Evolutionary conservation across 169 alveolate genomes (phyloP).

Genomic region (Neospora caninum): DNA sequence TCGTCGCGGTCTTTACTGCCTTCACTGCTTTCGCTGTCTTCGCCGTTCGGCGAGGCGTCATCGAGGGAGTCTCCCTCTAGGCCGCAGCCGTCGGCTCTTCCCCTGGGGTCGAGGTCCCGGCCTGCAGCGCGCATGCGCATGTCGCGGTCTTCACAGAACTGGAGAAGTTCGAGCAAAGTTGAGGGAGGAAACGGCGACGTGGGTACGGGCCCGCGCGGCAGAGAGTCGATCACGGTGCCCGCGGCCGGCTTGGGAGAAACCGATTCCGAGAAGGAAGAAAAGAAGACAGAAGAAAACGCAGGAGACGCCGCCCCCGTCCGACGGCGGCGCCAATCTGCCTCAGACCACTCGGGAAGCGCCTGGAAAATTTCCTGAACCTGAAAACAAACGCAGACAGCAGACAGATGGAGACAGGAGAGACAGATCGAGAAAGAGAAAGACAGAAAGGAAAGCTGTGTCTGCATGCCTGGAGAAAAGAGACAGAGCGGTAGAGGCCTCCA

Average conservation of each 20-base stretch:
- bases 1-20: too few species aligned
- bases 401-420: too few species aligned
- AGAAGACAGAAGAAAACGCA: background rate
- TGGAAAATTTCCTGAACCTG: conserved; percentile 38
- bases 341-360: conserved; percentile 52
- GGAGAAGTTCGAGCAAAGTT: background rate
- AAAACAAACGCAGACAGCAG: too few species aligned
- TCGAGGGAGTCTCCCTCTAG: too few species aligned
- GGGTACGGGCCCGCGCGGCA: background rate
- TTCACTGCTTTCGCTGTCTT: too few species aligned
- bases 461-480: too few species aligned
- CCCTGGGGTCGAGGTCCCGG: conserved; percentile 6
- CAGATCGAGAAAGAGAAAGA: too few species aligned
- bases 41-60: too few species aligned
- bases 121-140: background rate
- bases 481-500: too few species aligned
- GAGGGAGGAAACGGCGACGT: background rate
- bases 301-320: conserved; percentile 22
- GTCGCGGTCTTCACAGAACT: conserved; percentile 2
- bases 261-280: conserved; percentile 30
- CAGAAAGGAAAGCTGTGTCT: too few species aligned
- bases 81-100: too few species aligned
- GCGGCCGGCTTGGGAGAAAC: background rate
- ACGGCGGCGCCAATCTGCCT: conserved; percentile 41
- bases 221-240: background rate